phyloP scores from a whole-genome alignment of 176 grass and related monocot genomes.

The Saccharum officinarum region DNA sequence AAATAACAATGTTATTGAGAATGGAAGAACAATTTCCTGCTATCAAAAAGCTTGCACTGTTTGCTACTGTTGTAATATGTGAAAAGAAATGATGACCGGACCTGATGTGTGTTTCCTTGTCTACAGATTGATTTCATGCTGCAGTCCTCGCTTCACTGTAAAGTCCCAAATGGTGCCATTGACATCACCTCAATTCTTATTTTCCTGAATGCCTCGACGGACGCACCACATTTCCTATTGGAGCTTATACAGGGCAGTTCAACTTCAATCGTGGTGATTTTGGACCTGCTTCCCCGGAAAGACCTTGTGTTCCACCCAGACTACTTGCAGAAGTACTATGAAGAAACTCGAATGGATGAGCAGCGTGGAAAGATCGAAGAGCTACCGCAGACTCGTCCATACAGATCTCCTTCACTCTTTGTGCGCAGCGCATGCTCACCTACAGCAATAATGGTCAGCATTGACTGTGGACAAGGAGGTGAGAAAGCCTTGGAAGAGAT shows the following conservation, averaged over 20 bases:
- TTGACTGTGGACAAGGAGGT: conserved; percentile 68
- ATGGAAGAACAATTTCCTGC: not conserved
- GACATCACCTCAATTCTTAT: conserved; percentile 62
- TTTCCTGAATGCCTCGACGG: conserved; percentile 45
- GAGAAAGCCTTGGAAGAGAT: conserved; percentile 58
- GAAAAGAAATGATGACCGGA: not conserved
- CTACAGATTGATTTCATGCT: conserved; percentile 86
- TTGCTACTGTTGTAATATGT: conserved; percentile 7
- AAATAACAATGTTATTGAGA: not conserved
- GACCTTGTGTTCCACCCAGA: conserved; percentile 58
- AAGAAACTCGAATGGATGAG: conserved; percentile 51
- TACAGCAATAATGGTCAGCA: conserved; percentile 49
- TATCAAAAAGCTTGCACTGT: not conserved
- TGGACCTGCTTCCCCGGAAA: conserved; percentile 72
- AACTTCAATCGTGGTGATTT: conserved; percentile 58
- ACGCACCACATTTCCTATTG: conserved; percentile 70
- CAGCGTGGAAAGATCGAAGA: conserved; percentile 50
- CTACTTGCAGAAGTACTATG: conserved; percentile 72
- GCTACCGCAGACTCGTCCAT: conserved; percentile 49
- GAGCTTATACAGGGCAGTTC: conserved; percentile 69
- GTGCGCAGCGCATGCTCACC: conserved; percentile 63
- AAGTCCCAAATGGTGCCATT: conserved; percentile 68
- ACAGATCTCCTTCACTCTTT: conserved; percentile 69
- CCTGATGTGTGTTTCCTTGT: conserved; percentile 5
- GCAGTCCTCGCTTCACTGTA: conserved; percentile 81